Conservation (phyloP, 1,284 basidiomycete species). For the Ceratobasidium sp. region DNA sequence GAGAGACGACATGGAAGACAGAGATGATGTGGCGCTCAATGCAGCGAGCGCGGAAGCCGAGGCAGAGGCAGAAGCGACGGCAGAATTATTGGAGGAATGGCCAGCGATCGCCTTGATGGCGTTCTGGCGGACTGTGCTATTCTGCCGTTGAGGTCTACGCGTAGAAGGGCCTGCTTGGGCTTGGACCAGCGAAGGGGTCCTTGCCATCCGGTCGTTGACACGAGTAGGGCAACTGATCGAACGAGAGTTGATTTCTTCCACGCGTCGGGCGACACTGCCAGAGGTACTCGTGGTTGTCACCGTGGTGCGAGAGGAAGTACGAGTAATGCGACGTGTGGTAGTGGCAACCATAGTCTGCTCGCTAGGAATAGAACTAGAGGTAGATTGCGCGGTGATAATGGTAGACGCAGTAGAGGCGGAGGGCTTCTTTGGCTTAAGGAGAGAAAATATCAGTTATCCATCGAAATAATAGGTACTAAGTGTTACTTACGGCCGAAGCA, state of each 20-base stretch:
- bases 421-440: not conserved
- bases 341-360: not conserved
- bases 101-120: constrained; percentile 24
- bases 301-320: not conserved
- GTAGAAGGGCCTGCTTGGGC: not conserved
- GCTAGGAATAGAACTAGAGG: not conserved
- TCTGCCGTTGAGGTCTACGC: not conserved
- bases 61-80: not conserved
- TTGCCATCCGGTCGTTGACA: not conserved
- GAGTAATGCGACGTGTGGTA: not conserved
- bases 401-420: not conserved
- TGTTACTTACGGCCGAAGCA: not conserved
- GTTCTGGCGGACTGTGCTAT: not conserved
- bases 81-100: not conserved
- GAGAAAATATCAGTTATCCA: not conserved
- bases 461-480: not conserved
- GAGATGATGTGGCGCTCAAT: not conserved
- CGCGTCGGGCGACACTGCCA: not conserved
- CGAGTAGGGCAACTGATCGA: not conserved
- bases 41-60: not conserved
- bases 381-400: not conserved
- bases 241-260: constrained; percentile 6
- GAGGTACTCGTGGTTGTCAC: not conserved
- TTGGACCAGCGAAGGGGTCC: not conserved
- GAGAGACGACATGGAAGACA: not conserved